These are phyloP conservation scores for Paramecium tetraurelia DNA, from an alignment of 73 alveolate species.

Conservation along the genomic window DNA sequence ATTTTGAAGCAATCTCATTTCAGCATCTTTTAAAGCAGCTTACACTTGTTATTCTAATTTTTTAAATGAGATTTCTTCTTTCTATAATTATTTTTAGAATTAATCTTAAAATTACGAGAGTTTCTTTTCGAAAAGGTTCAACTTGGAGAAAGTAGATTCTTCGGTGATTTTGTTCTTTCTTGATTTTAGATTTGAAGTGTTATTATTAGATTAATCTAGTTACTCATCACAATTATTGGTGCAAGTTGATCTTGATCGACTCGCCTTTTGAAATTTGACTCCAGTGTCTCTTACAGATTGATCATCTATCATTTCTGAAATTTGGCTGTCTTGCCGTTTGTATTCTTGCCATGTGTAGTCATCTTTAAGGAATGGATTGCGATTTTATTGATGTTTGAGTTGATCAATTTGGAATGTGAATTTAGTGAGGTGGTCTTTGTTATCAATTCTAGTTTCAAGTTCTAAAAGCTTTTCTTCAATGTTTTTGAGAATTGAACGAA, in stretches of 20 bases:
- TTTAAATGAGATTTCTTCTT: neutral
- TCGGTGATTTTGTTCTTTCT: neutral
- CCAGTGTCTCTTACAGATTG: neutral
- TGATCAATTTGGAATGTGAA: neutral
- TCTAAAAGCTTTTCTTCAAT: conserved; percentile 22
- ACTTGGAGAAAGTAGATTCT: neutral
- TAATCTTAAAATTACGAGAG: neutral
- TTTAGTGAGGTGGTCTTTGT: neutral
- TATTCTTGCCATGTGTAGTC: neutral
- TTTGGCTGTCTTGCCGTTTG: neutral
- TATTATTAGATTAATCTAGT: neutral
- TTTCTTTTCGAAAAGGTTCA: neutral
- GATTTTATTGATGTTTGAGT: neutral
- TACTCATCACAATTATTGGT: conserved; percentile 6
- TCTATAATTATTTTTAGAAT: neutral
- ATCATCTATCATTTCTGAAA: neutral
- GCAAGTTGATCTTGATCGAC: conserved; percentile 20
- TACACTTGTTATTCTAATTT: neutral
- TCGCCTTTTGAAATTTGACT: neutral
- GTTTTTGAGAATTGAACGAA: neutral
- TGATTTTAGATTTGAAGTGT: neutral
- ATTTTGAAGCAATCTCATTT: neutral
- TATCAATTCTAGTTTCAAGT: conserved; percentile 3
- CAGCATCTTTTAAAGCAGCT: neutral
- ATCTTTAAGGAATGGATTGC: neutral